Percentiles rank a stretch among this genome's conserved stretches.
phyloP scores from a whole-genome alignment of 2,329 filamentous ascomycete species.

The Fusarium piperis region DNA sequence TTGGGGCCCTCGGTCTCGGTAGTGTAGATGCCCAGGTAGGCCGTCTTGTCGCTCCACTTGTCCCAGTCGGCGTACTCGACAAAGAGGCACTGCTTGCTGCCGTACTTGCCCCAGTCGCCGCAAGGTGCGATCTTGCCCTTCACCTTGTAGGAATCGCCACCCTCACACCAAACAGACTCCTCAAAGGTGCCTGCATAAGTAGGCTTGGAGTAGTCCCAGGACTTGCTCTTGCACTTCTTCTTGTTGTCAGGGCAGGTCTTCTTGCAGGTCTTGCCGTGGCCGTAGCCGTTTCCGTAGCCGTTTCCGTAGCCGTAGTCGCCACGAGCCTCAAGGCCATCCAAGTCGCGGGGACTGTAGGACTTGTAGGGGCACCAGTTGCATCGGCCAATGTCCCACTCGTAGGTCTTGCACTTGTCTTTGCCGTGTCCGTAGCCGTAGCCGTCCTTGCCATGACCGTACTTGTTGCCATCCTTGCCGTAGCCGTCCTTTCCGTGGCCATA shows the following conservation, averaged over 20 bases:
- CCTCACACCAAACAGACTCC: slow-evolving; percentile 13
- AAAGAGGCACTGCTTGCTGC: slow-evolving; percentile 24
- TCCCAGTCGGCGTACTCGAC: slow-evolving; percentile 27
- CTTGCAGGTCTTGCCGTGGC: slow-evolving; percentile 21
- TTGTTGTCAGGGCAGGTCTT: slow-evolving; percentile 30
- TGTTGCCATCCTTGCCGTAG: neutral
- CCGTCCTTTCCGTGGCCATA: neutral
- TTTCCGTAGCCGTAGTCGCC: slow-evolving; percentile 8
- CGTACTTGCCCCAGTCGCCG: slow-evolving; percentile 1
- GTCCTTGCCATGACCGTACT: neutral
- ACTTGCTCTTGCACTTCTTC: slow-evolving; percentile 29
- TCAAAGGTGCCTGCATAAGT: slow-evolving; percentile 12
- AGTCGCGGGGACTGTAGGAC: slow-evolving; percentile 12
- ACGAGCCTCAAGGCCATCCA: slow-evolving; percentile 15
- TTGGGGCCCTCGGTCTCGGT: slow-evolving; percentile 1
- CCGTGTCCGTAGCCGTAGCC: neutral
- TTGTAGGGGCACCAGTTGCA: slow-evolving; percentile 20
- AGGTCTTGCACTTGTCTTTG: slow-evolving; percentile 20
- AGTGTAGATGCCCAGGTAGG: slow-evolving; percentile 30
- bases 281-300: slow-evolving; percentile 3
- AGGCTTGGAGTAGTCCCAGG: slow-evolving; percentile 18
- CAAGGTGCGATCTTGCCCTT: slow-evolving; percentile 16
- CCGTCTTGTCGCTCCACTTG: slow-evolving; percentile 19
- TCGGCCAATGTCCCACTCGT: slow-evolving; percentile 16
- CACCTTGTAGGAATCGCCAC: slow-evolving; percentile 29